Evolutionary conservation across 2,329 filamentous ascomycete species (phyloP).

Genomic region (Sporothrix pseudoabietina): DNA sequence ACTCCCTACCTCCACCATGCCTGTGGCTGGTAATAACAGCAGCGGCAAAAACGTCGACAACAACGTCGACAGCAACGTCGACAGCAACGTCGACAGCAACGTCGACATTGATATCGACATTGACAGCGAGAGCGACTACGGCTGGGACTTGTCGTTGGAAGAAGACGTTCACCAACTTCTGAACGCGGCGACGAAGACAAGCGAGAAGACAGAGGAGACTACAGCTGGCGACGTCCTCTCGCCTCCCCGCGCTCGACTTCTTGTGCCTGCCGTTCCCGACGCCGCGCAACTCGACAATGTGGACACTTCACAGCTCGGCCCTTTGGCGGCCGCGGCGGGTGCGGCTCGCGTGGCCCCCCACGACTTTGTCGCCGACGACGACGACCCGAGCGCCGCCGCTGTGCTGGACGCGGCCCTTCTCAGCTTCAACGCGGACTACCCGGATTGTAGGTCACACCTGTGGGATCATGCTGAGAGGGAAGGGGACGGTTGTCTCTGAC

Average conservation of each 20-base stretch:
- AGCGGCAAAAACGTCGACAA: not conserved
- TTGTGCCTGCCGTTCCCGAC: not conserved
- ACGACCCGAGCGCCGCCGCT: slow-evolving; percentile 4
- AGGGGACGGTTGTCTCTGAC: slow-evolving; percentile 55
- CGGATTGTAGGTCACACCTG: slow-evolving; percentile 53
- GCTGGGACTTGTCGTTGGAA: slow-evolving; percentile 51
- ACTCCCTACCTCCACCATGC: slow-evolving; percentile 18
- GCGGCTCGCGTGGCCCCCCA: not conserved
- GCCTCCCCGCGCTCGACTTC: not conserved
- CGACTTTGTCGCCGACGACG: slow-evolving; percentile 8
- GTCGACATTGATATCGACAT: not conserved
- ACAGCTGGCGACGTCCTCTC: too few relatives aligned
- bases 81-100: not conserved
- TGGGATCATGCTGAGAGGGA: too few relatives aligned
- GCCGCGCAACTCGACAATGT: slow-evolving; percentile 1
- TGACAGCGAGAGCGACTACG: slow-evolving; percentile 47
- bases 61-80: not conserved
- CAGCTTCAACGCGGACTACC: slow-evolving; percentile 46
- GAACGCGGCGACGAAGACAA: not conserved
- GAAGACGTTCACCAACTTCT: slow-evolving; percentile 44
- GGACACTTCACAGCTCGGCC: slow-evolving; percentile 10
- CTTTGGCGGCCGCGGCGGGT: slow-evolving; percentile 23
- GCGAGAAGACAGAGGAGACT: not conserved
- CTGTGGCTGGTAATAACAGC: slow-evolving; percentile 22
- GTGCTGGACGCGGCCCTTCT: slow-evolving; percentile 15